Evolutionary conservation across 257 asterid genomes (phyloP).

Genomic region (Gynochthodes officinalis): DNA sequence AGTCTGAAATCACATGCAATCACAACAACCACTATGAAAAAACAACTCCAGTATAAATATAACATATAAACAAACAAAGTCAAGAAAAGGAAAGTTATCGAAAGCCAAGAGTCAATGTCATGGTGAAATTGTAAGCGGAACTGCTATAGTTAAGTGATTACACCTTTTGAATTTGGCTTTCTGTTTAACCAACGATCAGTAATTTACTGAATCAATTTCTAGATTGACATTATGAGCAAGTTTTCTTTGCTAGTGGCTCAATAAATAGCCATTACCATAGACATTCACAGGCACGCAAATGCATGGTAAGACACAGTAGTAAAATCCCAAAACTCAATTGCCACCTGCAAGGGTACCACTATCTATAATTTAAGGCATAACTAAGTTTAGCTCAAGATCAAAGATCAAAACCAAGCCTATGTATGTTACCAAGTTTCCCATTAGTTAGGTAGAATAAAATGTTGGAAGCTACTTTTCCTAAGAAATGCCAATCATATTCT

Average conservation of each 20-base stretch:
- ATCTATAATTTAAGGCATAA: not conserved
- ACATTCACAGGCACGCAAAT: not conserved
- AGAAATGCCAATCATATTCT: not conserved
- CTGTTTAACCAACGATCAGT: too few relatives aligned
- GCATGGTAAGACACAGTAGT: too few relatives aligned
- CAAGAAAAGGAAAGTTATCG: not conserved
- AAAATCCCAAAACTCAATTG: too few relatives aligned
- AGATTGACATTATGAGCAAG: too few relatives aligned
- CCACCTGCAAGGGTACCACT: too few relatives aligned
- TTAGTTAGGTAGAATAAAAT: not conserved
- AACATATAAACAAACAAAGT: not conserved
- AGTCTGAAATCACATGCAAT: slow-evolving; percentile 27
- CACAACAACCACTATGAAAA: not conserved
- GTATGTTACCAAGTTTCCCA: not conserved
- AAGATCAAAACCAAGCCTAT: not conserved
- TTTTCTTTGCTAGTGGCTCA: not conserved
- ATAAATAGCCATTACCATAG: not conserved
- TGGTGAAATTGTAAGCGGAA: too few relatives aligned
- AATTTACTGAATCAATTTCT: too few relatives aligned
- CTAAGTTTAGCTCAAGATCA: not conserved
- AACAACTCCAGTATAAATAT: not conserved
- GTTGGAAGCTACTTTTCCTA: not conserved
- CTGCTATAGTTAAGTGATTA: too few relatives aligned
- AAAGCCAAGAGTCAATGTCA: not conserved
- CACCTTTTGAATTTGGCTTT: too few relatives aligned